These are phyloP conservation scores for Suhomyces bolitotheri DNA, from an alignment of 1,139 yeast genomes.

Conservation along the genomic window DNA sequence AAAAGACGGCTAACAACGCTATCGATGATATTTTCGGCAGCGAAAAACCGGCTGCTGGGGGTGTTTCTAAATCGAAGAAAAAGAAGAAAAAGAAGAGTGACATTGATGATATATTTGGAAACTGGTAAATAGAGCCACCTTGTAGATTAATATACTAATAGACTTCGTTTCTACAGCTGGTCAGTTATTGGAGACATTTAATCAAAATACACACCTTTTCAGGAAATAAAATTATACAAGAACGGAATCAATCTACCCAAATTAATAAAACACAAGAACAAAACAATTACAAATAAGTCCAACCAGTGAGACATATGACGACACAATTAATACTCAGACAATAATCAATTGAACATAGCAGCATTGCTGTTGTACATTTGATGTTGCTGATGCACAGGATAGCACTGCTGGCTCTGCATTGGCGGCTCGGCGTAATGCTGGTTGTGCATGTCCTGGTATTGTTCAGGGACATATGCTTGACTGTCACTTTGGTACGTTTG, in stretches of 20 bases:
- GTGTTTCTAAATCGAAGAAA: slow-evolving; percentile 16
- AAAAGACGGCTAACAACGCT: slow-evolving; percentile 30
- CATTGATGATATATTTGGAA: slow-evolving; percentile 62
- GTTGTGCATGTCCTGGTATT: slow-evolving; percentile 3
- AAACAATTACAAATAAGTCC: too few species aligned
- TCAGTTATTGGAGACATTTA: slow-evolving; percentile 6
- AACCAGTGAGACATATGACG: too few species aligned
- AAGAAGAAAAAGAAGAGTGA: slow-evolving; percentile 49
- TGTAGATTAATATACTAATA: neutral
- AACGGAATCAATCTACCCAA: slow-evolving; percentile 9
- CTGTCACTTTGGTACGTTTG: slow-evolving; percentile 14
- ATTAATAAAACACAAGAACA: slow-evolving; percentile 6
- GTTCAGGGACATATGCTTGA: slow-evolving; percentile 1
- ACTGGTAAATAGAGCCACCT: slow-evolving; percentile 3
- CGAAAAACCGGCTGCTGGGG: slow-evolving; percentile 1
- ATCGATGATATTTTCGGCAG: slow-evolving; percentile 27
- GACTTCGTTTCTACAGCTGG: too few species aligned
- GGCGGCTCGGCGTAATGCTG: slow-evolving; percentile 7
- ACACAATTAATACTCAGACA: too few species aligned
- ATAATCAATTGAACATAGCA: slow-evolving; percentile 12
- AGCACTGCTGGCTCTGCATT: slow-evolving; percentile 9
- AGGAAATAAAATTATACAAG: slow-evolving; percentile 6
- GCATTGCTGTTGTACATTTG: slow-evolving; percentile 8
- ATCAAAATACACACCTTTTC: slow-evolving; percentile 6
- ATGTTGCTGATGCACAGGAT: slow-evolving; percentile 9